Evolutionary conservation across 2,329 filamentous ascomycete genomes (phyloP).

Genomic region (Aureobasidium sp.): DNA sequence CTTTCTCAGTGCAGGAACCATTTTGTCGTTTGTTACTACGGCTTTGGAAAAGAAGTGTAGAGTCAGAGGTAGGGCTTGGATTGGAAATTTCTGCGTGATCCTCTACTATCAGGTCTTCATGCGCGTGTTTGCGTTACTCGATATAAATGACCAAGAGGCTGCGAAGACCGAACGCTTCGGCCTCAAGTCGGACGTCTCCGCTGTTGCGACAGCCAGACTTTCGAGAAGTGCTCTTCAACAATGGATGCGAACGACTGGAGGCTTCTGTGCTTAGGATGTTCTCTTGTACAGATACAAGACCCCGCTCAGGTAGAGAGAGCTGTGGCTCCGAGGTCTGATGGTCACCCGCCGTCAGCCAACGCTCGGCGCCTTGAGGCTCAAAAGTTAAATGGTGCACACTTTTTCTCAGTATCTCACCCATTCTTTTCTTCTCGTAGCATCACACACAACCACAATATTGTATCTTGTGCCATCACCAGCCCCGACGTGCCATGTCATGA

Average conservation of each 20-base stretch:
- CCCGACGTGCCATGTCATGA: background rate
- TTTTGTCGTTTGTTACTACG: background rate
- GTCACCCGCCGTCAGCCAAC: constrained; percentile 3
- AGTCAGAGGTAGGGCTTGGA: background rate
- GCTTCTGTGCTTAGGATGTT: background rate
- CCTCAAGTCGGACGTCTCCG: constrained; percentile 4
- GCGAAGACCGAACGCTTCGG: background rate
- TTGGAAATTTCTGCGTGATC: background rate
- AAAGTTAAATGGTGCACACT: background rate
- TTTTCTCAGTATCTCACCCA: background rate
- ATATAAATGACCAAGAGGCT: constrained; percentile 9
- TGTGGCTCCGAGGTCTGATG: background rate
- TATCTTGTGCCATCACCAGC: background rate
- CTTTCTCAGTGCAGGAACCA: constrained; percentile 8
- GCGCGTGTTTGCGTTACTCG: constrained; percentile 10
- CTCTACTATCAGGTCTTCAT: background rate
- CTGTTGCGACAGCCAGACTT: background rate
- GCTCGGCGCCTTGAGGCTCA: background rate
- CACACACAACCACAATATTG: background rate
- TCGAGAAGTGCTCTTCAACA: background rate
- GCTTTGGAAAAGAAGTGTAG: background rate
- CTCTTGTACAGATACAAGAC: background rate
- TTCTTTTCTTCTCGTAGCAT: background rate
- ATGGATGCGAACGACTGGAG: background rate
- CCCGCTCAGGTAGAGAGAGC: background rate